A percentile compares a stretch with the other conserved stretches of the same genome.
Conservation (phyloP, 2,329 filamentous ascomycete genomes). For the Sordariomycetes sp. region DNA sequence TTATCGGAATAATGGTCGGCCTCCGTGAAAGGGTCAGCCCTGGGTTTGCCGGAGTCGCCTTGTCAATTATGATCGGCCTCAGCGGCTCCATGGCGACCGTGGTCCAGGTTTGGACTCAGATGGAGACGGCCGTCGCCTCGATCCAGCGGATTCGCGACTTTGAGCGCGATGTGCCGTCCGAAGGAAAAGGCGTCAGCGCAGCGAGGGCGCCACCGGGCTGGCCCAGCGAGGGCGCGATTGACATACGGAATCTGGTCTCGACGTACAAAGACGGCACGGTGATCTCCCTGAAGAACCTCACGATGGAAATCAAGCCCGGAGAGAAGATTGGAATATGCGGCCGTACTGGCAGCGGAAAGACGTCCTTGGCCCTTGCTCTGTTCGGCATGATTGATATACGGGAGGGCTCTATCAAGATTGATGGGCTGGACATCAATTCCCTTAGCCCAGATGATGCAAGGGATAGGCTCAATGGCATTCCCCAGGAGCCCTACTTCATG, state of each 20-base stretch:
- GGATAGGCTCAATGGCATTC: too few species aligned
- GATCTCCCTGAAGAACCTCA: slow-evolving; percentile 8
- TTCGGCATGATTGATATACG: too few species aligned
- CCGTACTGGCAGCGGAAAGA: slow-evolving; percentile 16
- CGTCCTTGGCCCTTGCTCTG: background rate
- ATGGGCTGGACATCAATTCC: too few species aligned
- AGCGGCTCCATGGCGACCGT: too few species aligned
- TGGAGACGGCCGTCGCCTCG: slow-evolving; percentile 17
- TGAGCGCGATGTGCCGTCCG: slow-evolving; percentile 14
- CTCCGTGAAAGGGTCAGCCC: slow-evolving; percentile 26
- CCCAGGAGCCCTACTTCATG: too few species aligned
- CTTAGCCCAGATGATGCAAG: too few species aligned
- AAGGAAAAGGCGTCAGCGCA: slow-evolving; percentile 10
- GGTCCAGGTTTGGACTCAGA: too few species aligned
- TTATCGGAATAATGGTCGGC: slow-evolving; percentile 30
- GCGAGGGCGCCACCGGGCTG: slow-evolving; percentile 13
- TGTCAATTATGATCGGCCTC: slow-evolving; percentile 7
- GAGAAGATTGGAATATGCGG: slow-evolving; percentile 23
- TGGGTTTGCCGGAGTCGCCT: slow-evolving; percentile 16
- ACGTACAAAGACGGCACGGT: slow-evolving; percentile 11
- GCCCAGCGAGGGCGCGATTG: slow-evolving; percentile 16
- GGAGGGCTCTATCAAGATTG: too few species aligned
- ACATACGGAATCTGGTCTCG: slow-evolving; percentile 15
- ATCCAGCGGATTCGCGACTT: slow-evolving; percentile 15
- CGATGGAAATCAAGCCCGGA: slow-evolving; percentile 14